Conservation (phyloP, 805 yeast genomes). For the Candida coquimbonensis region DNA sequence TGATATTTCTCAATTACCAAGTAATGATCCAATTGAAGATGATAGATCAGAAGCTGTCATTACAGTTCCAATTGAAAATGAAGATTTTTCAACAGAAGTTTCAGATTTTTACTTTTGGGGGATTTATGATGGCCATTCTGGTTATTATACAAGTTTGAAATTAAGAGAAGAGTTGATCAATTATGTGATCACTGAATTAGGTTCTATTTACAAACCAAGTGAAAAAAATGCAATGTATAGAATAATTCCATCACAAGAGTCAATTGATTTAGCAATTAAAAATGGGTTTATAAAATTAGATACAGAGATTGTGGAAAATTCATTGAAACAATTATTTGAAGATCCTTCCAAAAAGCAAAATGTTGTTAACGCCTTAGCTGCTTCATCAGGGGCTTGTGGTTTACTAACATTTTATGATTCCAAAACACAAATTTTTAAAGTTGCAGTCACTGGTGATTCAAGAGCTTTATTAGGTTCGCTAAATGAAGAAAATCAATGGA, state of each 20-base stretch:
- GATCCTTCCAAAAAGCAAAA: slow-evolving; percentile 53
- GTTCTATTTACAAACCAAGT: slow-evolving; percentile 52
- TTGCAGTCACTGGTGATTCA: slow-evolving; percentile 96
- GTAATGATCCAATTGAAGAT: slow-evolving; percentile 92
- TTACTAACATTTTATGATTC: slow-evolving; percentile 83
- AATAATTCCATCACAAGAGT: slow-evolving; percentile 57
- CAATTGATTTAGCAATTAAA: slow-evolving; percentile 73
- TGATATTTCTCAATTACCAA: slow-evolving; percentile 83
- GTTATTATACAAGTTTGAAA: slow-evolving; percentile 88
- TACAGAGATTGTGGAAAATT: slow-evolving; percentile 74
- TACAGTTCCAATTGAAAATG: slow-evolving; percentile 45
- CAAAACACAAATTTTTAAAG: slow-evolving; percentile 59
- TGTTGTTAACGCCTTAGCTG: slow-evolving; percentile 72
- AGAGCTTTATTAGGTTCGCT: slow-evolving; percentile 81
- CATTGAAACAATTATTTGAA: slow-evolving; percentile 61
- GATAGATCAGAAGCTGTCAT: slow-evolving; percentile 80
- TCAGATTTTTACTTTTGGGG: slow-evolving; percentile 95
- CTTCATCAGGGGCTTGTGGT: slow-evolving; percentile 93
- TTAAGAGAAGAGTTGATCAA: slow-evolving; percentile 73
- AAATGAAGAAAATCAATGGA: slow-evolving; percentile 65
- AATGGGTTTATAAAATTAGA: slow-evolving; percentile 79
- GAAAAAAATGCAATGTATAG: slow-evolving; percentile 40
- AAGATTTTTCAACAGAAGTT: slow-evolving; percentile 16
- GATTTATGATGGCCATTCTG: slow-evolving; percentile 94
- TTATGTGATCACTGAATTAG: slow-evolving; percentile 70